Conservation (phyloP, 768 basidiomycete genomes). For the Termitomyces sp. region DNA sequence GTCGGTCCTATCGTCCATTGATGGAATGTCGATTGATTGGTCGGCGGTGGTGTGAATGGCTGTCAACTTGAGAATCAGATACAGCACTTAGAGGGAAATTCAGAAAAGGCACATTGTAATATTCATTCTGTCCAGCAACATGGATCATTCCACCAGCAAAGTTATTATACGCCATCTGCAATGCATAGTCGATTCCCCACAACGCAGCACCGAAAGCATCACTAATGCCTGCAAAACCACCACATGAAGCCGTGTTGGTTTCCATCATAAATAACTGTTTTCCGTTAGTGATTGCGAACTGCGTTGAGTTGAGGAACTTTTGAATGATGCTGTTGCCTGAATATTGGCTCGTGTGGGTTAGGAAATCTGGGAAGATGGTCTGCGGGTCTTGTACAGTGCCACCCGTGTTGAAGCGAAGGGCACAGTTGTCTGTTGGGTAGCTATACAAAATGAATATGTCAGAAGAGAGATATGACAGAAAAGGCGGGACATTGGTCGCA, state of each 20-base stretch:
- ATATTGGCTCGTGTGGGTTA: constrained; percentile 46
- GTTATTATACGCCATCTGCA: constrained; percentile 52
- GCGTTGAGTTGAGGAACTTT: constrained; percentile 46
- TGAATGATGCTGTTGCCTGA: constrained; percentile 37
- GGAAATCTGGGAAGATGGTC: constrained; percentile 43
- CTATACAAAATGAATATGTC: constrained; percentile 22
- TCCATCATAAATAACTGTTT: constrained; percentile 62
- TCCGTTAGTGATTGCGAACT: constrained; percentile 31
- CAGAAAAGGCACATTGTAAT: constrained; percentile 53
- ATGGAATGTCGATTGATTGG: constrained; percentile 50
- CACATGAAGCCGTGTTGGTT: constrained; percentile 65
- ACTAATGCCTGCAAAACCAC: constrained; percentile 59
- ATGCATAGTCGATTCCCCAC: constrained; percentile 57
- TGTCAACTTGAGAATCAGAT: constrained; percentile 29
- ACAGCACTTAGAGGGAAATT: constrained; percentile 22
- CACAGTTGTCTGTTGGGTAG: constrained; percentile 60
- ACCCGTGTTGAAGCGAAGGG: constrained; percentile 40
- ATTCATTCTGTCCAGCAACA: constrained; percentile 57
- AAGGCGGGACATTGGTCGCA: constrained; percentile 20
- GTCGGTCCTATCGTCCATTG: constrained; percentile 75
- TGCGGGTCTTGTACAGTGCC: constrained; percentile 33
- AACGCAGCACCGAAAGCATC: constrained; percentile 59
- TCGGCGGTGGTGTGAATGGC: constrained; percentile 55
- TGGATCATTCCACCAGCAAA: constrained; percentile 47
- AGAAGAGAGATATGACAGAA: constrained; percentile 13